Evolutionary conservation across 2,329 filamentous ascomycete genomes (phyloP), one percentile per base, ranked within the genome.

Genomic region (Sphaerulina musiva): DNA sequence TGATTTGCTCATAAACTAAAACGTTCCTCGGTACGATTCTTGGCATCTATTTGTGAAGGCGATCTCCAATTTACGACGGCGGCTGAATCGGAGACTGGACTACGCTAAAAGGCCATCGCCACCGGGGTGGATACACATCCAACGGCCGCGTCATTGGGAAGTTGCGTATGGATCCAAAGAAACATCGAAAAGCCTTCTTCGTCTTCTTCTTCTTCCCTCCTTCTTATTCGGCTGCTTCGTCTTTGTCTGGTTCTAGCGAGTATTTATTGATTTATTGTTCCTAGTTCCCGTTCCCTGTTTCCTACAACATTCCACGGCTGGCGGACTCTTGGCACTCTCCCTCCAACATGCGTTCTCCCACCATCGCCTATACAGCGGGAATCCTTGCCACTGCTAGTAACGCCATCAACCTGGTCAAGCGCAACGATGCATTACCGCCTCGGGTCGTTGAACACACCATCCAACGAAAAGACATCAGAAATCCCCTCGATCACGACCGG

Each of bases 361-460:
- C 63, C 11, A 51, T 66, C 48, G 64, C 67, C 42, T 51, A 62
- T 45, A 60, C 64, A 20, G 62, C 66, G 36, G 58, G 53, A 45
- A 54, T 64, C 38, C 43, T 61, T 53, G 59, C 58, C 53, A 57
- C 56, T 6, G 17, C 40, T 14, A 23, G 32, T 51, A 56, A 62
- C 50, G 66, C 67, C 10, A 64, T 69, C 44, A 64, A 59, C 34
- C 56, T 69, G 29, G 55, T 64, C 42, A 63, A 65, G 48, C 61
- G 65, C 55, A 48, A 49, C 20, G 63, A 66, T 50, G 59, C 55
- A 50, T 46, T 46, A 7, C 55, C 63, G n/a, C 76, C 78, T 3
- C 70, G 68, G 47, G 78, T 79, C 11, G 68, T 81, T 17, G 66
- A 73, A 11, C 70, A 80, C 50, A 73, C 77, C 49, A 79, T 80